Evolutionary conservation across 371 early-diverging fungal species (phyloP), one percentile per base, ranked within the genome.

Genomic region (Mortierella sp.): DNA sequence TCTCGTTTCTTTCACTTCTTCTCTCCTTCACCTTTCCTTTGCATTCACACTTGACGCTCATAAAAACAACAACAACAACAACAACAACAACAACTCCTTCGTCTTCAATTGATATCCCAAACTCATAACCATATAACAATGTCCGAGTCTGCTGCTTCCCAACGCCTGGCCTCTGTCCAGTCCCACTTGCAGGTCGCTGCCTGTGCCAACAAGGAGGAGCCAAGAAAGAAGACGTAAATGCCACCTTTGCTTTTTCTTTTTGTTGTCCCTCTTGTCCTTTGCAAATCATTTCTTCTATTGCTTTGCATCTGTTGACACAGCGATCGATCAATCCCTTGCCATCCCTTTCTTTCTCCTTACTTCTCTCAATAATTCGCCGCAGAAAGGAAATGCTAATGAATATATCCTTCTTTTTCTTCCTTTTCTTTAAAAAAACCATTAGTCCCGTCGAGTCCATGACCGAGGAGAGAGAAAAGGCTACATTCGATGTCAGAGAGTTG

Each of bases 401-500:
- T 5, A 38, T 38, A 38, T 38, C 0, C 45, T 5, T 54, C 44
- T n/a, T 34, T 44, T 34, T 34, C 24, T 34, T 48, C 6, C 1
- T 58, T 19, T 34, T n/a, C 10, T 10, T 58, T 63, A 6, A 34
- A 31, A 38, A 28, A 7, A 14, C 10, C 38, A 13, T 13, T 84
- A 88, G 88, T 57, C 88, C 88, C 34, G 34, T 78, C 34, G 83
- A 85, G 80, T 85, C 86, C 28, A 83, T 88, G 81, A 19, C 80
- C 28, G 93, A 93, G 80, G 98, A 98, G 91, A 94, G 98, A 83
- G 90, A 84, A 42, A 92, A 93, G 76, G 94, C 96, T 10, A 88
- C 93, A 14, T 97, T 97, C 81, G 90, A 94, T 73, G 89, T 96
- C 80, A 92, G 94, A 44, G 93, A 95, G 45, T 79, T 98, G 89